These are phyloP conservation scores for Actinomortierella ambigua DNA, from an alignment of 371 early-diverging fungal genomes.

Conservation along the genomic window DNA sequence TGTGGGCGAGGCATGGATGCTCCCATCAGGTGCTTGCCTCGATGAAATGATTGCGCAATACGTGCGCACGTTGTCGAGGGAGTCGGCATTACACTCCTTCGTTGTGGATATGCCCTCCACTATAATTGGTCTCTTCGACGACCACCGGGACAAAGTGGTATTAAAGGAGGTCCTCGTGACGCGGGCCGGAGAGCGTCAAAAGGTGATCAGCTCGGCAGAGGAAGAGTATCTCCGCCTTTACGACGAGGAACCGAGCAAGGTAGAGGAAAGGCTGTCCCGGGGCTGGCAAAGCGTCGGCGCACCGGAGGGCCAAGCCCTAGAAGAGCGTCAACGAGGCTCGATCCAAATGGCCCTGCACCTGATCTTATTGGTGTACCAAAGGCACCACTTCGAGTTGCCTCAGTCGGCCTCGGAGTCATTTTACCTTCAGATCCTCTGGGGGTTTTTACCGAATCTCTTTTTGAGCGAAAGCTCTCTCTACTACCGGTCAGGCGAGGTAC, in stretches of 20 bases:
- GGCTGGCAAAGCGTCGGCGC: slow-evolving; percentile 3
- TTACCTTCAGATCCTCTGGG: slow-evolving; percentile 3
- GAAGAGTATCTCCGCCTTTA: background rate
- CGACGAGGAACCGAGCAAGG: slow-evolving; percentile 1
- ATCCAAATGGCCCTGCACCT: slow-evolving; percentile 5
- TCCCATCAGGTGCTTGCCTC: background rate
- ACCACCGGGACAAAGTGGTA: slow-evolving; percentile 4
- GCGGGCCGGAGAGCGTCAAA: too few relatives aligned
- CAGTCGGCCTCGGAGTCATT: slow-evolving; percentile 6
- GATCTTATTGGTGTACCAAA: slow-evolving; percentile 5
- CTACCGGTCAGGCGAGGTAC: slow-evolving; percentile 6
- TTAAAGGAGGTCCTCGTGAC: background rate
- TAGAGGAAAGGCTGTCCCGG: slow-evolving; percentile 1
- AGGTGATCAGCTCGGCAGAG: background rate
- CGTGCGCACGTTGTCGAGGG: background rate
- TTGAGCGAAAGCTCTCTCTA: slow-evolving; percentile 2
- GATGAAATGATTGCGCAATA: background rate
- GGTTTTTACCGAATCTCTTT: background rate
- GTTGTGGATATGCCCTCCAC: slow-evolving; percentile 3
- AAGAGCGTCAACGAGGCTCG: background rate
- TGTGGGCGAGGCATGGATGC: too few relatives aligned
- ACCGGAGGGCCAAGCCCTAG: background rate
- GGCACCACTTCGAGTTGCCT: slow-evolving; percentile 4
- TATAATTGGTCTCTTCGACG: slow-evolving; percentile 1
- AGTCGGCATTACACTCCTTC: slow-evolving; percentile 8